Evolutionary conservation across 2,329 filamentous ascomycete species (phyloP).

Genomic region (Cercospora zeae-maydis): DNA sequence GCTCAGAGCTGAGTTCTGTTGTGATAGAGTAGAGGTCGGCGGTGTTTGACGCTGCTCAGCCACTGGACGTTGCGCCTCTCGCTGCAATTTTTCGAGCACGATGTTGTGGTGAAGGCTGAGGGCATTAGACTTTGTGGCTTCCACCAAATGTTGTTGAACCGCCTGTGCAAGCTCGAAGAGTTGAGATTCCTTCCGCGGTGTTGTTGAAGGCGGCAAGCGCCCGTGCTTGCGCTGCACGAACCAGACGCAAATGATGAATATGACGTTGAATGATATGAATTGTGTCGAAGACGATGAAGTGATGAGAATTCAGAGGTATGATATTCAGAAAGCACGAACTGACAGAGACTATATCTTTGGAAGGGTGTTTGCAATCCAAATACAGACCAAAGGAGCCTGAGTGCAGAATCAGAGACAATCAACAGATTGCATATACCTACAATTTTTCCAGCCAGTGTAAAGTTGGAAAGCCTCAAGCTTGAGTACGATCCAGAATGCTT

Average conservation of each 20-base stretch:
- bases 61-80: constrained; percentile 40
- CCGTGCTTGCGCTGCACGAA: constrained; percentile 45
- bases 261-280: constrained; percentile 35
- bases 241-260: constrained; percentile 54
- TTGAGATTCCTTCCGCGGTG: constrained; percentile 23
- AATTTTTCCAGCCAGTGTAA: not conserved
- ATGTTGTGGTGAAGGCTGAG: constrained; percentile 51
- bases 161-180: constrained; percentile 45
- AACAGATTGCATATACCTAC: no score
- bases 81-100: constrained; percentile 51
- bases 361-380: no score
- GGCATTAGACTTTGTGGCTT: constrained; percentile 40
- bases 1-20: not conserved
- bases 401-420: no score
- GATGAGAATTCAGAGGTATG: no score
- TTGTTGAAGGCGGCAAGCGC: constrained; percentile 19
- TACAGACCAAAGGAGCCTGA: no score
- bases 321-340: no score
- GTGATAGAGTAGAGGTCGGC: not conserved
- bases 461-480: not conserved
- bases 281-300: no score
- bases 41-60: constrained; percentile 2
- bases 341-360: no score
- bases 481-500: constrained; percentile 50
- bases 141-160: constrained; percentile 47